phyloP scores from a whole-genome alignment of 371 early-diverging fungal species.

The Rhizopus arrhizus region DNA sequence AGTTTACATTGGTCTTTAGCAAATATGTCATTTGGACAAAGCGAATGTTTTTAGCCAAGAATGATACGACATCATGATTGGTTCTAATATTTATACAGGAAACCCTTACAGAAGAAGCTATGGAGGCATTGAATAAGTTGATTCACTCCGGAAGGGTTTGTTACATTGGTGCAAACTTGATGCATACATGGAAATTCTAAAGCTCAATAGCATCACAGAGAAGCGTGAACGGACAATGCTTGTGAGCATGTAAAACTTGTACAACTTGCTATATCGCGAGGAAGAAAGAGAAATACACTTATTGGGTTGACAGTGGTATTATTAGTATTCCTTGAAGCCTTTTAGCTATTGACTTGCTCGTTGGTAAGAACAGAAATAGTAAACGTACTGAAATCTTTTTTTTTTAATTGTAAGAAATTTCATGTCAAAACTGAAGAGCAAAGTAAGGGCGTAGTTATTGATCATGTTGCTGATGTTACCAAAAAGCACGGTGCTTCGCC shows the following conservation, averaged over 20 bases:
- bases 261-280: conserved; percentile 54
- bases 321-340: conserved; percentile 46
- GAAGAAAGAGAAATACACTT: conserved; percentile 59
- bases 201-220: conserved; percentile 38
- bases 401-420: neutral
- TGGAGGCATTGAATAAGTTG: conserved; percentile 59
- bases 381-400: conserved; percentile 1
- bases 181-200: conserved; percentile 35
- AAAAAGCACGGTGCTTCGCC: conserved; percentile 9
- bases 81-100: conserved; percentile 11
- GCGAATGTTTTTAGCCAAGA: conserved; percentile 9
- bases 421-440: conserved; percentile 12
- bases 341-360: conserved; percentile 30
- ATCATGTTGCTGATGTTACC: conserved; percentile 21
- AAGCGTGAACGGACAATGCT: conserved; percentile 52
- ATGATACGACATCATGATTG: neutral
- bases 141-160: conserved; percentile 53
- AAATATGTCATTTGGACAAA: conserved; percentile 49
- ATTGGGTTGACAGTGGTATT: conserved; percentile 37
- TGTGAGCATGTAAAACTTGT: conserved; percentile 42
- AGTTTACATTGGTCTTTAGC: conserved; percentile 69
- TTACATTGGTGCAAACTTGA: conserved; percentile 42
- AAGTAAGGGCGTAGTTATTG: conserved; percentile 14
- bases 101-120: conserved; percentile 53
- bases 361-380: conserved; percentile 15